Base-by-base conservation (phyloP, 2,329 filamentous ascomycete genomes). In the Elsinoe batatas region DNA sequence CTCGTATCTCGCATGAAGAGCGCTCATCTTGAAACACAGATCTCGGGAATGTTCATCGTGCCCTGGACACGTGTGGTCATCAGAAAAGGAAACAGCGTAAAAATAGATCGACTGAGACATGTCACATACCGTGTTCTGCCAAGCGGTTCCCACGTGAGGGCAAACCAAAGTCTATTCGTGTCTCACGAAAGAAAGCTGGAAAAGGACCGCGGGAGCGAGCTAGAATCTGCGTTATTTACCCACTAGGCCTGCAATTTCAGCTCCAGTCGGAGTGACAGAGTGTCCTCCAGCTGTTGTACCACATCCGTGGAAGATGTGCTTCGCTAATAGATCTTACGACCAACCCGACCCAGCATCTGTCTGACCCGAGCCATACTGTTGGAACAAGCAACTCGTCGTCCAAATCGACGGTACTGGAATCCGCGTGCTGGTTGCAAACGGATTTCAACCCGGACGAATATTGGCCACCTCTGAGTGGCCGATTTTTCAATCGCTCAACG, bases 181-280 rank as follows among this genome's bases (percentile, higher is more conserved):
- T 49, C 44, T 49, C 35, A 32, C 15, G 44, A 49, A 49, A 49
- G 44, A 49, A 49, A 15, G 40, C 44, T 30, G 15, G 13, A 33
- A 33, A 8, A 32, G 5, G 43, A 32, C 11, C 22, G 11, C 12
- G 13, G 17, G 32, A 35, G 43, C 43, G 22, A 47, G 20, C 11
- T 22, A 2, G 5, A 6, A 20, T 22, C 3, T 15, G 1, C 3
- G 22, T 3, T 6, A 26, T n/a, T n/a, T n/a, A 30, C 26, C 26
- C 26, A 30, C 7, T 5, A 8, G 26, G 5, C 26, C 26, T 30
- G 26, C 26, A 30, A 30, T 30, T 30, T 30, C 26, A 30, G 26
- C 26, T 30, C 26, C 26, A 30, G 4, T 30, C 26, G 8, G 26
- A 30, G 26, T 30, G 26, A 30, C 26, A 30, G 7, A 8, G 26